These are phyloP conservation scores for Heritiera fomes DNA, from an alignment of 345 rosid species.

Conservation along the genomic window DNA sequence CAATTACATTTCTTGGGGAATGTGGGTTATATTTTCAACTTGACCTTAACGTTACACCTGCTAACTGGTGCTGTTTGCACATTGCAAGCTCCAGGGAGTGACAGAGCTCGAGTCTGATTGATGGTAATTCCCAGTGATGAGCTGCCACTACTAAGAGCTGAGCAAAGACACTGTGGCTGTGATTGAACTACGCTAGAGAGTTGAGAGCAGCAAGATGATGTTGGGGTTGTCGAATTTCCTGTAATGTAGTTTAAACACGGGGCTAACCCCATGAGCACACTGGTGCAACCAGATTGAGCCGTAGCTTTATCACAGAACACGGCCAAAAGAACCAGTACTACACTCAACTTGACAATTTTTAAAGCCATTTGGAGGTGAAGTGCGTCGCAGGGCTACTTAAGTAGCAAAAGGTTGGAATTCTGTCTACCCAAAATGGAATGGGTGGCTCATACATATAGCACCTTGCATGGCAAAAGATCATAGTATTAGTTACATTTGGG, in stretches of 20 bases:
- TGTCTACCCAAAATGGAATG: not conserved
- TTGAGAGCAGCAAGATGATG: constrained; percentile 57
- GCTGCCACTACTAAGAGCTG: constrained; percentile 34
- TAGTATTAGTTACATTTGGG: constrained; percentile 24
- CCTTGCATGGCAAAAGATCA: not conserved
- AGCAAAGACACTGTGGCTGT: constrained; percentile 54
- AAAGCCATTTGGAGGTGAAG: constrained; percentile 36
- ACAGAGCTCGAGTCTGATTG: constrained; percentile 27
- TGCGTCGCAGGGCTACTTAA: not conserved
- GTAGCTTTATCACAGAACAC: constrained; percentile 23
- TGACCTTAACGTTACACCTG: constrained; percentile 9
- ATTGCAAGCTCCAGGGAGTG: constrained; percentile 38
- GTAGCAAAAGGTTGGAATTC: not conserved
- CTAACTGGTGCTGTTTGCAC: constrained; percentile 35
- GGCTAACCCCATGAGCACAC: constrained; percentile 23
- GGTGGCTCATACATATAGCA: constrained; percentile 5
- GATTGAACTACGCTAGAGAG: constrained; percentile 44
- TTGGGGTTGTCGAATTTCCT: constrained; percentile 44
- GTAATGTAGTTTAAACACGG: constrained; percentile 44
- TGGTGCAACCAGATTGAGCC: constrained; percentile 43
- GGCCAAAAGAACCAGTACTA: constrained; percentile 35
- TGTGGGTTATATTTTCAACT: not conserved
- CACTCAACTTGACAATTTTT: constrained; percentile 22
- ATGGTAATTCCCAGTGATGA: constrained; percentile 22
- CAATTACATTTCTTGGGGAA: not conserved